Evolutionary conservation across 2,329 filamentous ascomycete genomes (phyloP).

Genomic region (Hypoxylon sp.): DNA sequence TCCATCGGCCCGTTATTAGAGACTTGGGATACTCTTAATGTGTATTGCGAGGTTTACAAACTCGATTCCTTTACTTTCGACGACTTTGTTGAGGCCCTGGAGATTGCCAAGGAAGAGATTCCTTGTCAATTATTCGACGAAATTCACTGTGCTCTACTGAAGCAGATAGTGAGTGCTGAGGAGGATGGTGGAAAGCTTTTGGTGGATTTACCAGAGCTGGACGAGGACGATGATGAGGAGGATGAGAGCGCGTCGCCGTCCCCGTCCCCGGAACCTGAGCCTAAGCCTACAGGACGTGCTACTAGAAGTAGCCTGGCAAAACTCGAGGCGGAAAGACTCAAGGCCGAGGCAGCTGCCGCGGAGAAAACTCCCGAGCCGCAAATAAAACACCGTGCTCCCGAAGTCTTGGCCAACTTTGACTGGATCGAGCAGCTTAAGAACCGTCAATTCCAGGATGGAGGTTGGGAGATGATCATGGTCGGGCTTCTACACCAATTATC

Average conservation of each 20-base stretch:
- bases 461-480: slow-evolving; percentile 92
- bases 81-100: slow-evolving; percentile 91
- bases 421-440: slow-evolving; percentile 90
- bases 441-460: slow-evolving; percentile 87
- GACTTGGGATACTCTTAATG: slow-evolving; percentile 96
- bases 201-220: slow-evolving; percentile 81
- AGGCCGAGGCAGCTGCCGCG: slow-evolving; percentile 70
- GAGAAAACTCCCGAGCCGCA: slow-evolving; percentile 65
- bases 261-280: slow-evolving; percentile 79
- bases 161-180: slow-evolving; percentile 84
- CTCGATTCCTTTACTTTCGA: slow-evolving; percentile 98
- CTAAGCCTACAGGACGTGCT: slow-evolving; percentile 76
- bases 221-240: slow-evolving; percentile 76
- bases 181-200: slow-evolving; percentile 83
- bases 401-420: slow-evolving; percentile 79
- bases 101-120: slow-evolving; percentile 78
- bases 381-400: slow-evolving; percentile 77
- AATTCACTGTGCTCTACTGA: slow-evolving; percentile 91
- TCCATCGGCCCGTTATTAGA: slow-evolving; percentile 90
- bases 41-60: slow-evolving; percentile 95
- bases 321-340: slow-evolving; percentile 78
- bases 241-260: slow-evolving; percentile 67
- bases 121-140: slow-evolving; percentile 91
- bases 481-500: slow-evolving; percentile 89
- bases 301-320: slow-evolving; percentile 91